These are phyloP conservation scores for Podospora tetraspora DNA, from an alignment of 495 filamentous ascomycete species.

Conservation along the genomic window DNA sequence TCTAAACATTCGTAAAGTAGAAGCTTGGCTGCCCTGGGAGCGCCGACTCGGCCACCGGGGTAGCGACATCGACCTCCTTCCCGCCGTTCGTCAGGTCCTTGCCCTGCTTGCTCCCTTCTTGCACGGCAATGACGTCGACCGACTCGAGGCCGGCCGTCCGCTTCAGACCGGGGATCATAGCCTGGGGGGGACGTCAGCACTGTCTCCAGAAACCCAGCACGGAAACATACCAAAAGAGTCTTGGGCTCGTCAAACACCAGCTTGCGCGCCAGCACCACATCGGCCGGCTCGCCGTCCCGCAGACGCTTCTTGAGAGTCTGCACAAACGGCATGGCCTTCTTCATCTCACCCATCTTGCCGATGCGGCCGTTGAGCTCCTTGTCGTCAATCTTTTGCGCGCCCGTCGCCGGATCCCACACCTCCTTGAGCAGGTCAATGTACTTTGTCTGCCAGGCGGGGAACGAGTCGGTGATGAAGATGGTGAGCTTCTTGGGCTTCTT, in stretches of 20 bases:
- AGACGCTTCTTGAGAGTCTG: conserved; percentile 80
- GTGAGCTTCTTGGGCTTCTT: conserved; percentile 87
- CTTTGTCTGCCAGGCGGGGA: conserved; percentile 84
- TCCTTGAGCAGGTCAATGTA: conserved; percentile 78
- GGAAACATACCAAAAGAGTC: conserved; percentile 48
- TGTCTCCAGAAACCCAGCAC: not conserved
- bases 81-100: conserved; percentile 44
- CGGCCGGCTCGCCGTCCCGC: conserved; percentile 50
- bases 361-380: conserved; percentile 71
- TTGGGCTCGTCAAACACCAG: conserved; percentile 79
- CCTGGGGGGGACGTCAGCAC: conserved; percentile 16
- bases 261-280: conserved; percentile 71
- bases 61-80: conserved; percentile 52
- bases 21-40: conserved; percentile 77
- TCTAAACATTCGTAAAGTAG: conserved; percentile 65
- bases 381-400: conserved; percentile 57
- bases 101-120: conserved; percentile 64
- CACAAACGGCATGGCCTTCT: conserved; percentile 97
- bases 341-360: conserved; percentile 77
- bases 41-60: conserved; percentile 58
- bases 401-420: conserved; percentile 38
- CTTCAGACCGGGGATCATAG: conserved; percentile 44
- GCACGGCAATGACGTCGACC: conserved; percentile 59
- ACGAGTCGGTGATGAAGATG: conserved; percentile 72
- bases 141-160: conserved; percentile 59